These are phyloP conservation scores for Jacaranda copaia DNA, from an alignment of 257 asterid species.

Conservation along the genomic window DNA sequence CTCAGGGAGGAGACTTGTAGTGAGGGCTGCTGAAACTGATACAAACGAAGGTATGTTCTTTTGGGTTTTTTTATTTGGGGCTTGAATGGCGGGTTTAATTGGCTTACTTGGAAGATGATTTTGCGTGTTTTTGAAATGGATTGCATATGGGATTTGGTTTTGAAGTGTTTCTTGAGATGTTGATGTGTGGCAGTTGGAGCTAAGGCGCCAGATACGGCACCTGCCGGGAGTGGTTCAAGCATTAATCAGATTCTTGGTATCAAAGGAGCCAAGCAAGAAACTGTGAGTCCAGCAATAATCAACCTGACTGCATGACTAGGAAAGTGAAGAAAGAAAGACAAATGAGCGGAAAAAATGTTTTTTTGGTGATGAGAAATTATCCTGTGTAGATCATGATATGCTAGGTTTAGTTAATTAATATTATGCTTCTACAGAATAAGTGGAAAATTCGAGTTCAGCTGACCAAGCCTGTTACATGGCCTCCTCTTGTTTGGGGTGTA, in stretches of 20 bases:
- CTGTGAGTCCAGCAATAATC: conserved; percentile 46
- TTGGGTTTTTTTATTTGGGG: conserved; percentile 1
- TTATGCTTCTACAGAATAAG: conserved; percentile 57
- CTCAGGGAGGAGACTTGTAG: conserved; percentile 68
- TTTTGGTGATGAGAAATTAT: neutral
- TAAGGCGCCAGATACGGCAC: conserved; percentile 59
- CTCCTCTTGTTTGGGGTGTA: conserved; percentile 97
- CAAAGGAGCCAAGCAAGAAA: conserved; percentile 71
- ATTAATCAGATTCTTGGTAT: conserved; percentile 72
- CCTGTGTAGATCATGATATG: neutral
- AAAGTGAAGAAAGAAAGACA: neutral
- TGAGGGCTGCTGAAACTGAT: conserved; percentile 87
- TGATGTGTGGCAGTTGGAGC: conserved; percentile 55
- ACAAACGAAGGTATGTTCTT: conserved; percentile 63
- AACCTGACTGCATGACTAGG: neutral
- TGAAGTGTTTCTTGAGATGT: conserved; percentile 21
- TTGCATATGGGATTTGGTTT: conserved; percentile 9
- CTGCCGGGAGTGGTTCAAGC: conserved; percentile 57
- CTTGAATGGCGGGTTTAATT: neutral
- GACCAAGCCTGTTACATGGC: conserved; percentile 98
- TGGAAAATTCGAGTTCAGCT: conserved; percentile 97
- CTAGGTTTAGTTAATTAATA: conserved; percentile 8
- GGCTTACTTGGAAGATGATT: neutral
- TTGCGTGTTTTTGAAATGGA: neutral
- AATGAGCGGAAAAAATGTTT: neutral